Conservation (phyloP, 495 filamentous ascomycete genomes). For the Pseudomonodictys pantanalensis region DNA sequence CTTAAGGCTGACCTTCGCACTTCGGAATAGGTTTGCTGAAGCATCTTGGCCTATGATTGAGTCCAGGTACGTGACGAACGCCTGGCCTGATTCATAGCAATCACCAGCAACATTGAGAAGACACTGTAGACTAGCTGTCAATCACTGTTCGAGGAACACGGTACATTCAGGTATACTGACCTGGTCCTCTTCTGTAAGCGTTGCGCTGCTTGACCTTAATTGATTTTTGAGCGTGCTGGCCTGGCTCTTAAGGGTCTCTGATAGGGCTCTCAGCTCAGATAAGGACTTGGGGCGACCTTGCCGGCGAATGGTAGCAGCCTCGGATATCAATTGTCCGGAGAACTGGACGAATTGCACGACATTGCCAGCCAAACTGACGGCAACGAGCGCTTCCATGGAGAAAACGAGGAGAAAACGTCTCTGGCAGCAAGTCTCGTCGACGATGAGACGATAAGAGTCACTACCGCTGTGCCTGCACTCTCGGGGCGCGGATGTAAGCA, state of each 20-base stretch:
- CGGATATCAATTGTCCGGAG: not conserved
- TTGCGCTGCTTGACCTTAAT: not conserved
- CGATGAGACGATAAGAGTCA: no score
- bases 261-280: not conserved
- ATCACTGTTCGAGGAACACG: not conserved
- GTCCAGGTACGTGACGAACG: not conserved
- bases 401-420: no score
- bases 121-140: not conserved
- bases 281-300: not conserved
- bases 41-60: not conserved
- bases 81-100: not conserved
- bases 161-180: not conserved
- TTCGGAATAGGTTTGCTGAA: not conserved
- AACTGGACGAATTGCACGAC: constrained; percentile 1
- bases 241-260: not conserved
- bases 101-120: not conserved
- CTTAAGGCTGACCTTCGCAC: not conserved
- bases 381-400: not conserved
- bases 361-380: not conserved
- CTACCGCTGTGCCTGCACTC: no score
- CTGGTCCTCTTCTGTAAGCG: not conserved
- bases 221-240: not conserved
- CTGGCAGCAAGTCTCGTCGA: no score
- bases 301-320: not conserved
- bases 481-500: no score